Evolutionary conservation across 2,329 filamentous ascomycete genomes (phyloP), one percentile per base, ranked within the genome.

Genomic region (Penicillium griseofulvum): DNA sequence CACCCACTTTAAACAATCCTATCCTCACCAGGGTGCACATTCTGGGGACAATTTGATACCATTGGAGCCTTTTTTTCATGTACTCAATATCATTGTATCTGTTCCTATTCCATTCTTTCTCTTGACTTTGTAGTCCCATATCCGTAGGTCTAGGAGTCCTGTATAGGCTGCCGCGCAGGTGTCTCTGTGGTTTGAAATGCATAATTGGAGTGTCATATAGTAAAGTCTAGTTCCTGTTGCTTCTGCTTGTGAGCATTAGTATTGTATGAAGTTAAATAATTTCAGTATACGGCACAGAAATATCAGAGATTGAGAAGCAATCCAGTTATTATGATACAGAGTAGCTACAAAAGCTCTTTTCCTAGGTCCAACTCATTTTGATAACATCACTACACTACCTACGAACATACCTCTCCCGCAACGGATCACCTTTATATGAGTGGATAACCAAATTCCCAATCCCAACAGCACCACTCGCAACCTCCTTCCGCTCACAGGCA

Each of bases 391-490:
- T 11, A 12, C 10, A 12, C 16, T 16, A 39, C 10, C 46, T 52
- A 9, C 59, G 50, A 12, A 57, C 17, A 51, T 55, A 62, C 11
- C 57, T 56, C 45, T 60, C 55, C 14, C 61, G 43, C 19, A 63
- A 51, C 14, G 48, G 43, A 34, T 62, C 59, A 14, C 59, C 61
- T 39, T 58, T 49, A 52, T 63, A 37, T 1, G 39, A 36, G 26
- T 46, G 50, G 28, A 58, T 17, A 24, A 41, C 48, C 61, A 59
- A 63, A 19, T 60, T 42, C 17, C 54, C 52, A 44, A 60, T 62
- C 3, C 57, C 57, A 48, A 42, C 38, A n/a, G 43, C 87, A 29
- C 87, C 75, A 0, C 87, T 87, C 7, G 9, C 17, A 24, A 39
- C 26, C 2, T 17, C 17, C 10, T 39, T 22, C 10, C 5, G 24